phyloP scores from a whole-genome alignment of 176 grass and related monocot genomes.

The Hyparrhenia diplandra region DNA sequence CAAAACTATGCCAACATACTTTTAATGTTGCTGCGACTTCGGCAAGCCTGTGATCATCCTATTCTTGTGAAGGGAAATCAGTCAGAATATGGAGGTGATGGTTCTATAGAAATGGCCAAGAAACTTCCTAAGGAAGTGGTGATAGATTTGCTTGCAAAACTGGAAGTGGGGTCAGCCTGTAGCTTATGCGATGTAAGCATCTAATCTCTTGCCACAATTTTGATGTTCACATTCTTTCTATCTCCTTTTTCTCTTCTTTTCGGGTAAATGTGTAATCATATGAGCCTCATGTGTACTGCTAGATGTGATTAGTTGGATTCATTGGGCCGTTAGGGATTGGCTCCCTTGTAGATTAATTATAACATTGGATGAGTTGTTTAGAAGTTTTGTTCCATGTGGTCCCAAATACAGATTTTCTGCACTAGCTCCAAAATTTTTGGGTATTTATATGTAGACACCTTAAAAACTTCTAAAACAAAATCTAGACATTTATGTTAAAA shows the following conservation, averaged over 20 bases:
- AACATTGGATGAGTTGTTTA: neutral
- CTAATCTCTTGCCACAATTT: constrained; percentile 10
- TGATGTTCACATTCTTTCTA: neutral
- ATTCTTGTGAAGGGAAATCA: constrained; percentile 82
- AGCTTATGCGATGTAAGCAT: constrained; percentile 74
- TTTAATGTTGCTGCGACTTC: constrained; percentile 80
- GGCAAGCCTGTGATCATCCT: constrained; percentile 96
- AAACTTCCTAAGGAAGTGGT: constrained; percentile 70
- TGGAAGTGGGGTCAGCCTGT: constrained; percentile 79
- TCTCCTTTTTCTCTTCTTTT: too few species aligned
- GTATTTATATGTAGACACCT: neutral
- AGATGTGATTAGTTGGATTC: neutral
- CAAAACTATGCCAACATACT: constrained; percentile 99
- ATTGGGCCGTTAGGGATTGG: neutral
- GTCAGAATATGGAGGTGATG: constrained; percentile 61
- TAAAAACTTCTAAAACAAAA: neutral
- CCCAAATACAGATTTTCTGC: neutral
- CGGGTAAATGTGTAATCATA: too few species aligned
- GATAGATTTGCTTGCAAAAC: constrained; percentile 69
- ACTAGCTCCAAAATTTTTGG: neutral
- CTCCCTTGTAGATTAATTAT: neutral
- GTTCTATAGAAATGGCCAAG: constrained; percentile 86
- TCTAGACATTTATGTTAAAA: neutral
- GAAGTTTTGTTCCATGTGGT: constrained; percentile 5
- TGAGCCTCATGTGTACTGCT: too few species aligned